Evolutionary conservation across 2,329 filamentous ascomycete genomes (phyloP), one percentile per base, ranked within the genome.

Genomic region (Aspergillus pseudotamarii): DNA sequence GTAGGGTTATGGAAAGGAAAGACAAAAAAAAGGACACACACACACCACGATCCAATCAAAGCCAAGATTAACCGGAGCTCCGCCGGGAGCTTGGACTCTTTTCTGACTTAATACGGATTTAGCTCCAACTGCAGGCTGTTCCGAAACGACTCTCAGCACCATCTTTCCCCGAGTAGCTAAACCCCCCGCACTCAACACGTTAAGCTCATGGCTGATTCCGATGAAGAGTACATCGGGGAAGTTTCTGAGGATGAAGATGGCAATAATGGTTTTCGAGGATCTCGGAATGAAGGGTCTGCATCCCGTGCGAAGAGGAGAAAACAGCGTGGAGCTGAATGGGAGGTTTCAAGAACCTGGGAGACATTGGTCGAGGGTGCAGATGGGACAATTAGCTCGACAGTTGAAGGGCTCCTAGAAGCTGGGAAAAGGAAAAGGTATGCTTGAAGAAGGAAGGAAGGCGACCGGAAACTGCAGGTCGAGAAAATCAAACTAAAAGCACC

Each of bases 341-440:
- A 83, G 68, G 80, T 84, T 45, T 78, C 80, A 30, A 74, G 83
- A 67, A 84, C 82, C 23, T 85, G 83, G 82, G 92, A 94, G 74
- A 87, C 86, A 8, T 86, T 94, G 38, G 86, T 91, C 57, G 92
- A 95, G 78, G 89, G 90, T 23, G 89, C 88, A 48, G 92, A 96
- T 79, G 93, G 91, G 53, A 89, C 88, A 62, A 88, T 96, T 68
- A 89, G 88, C 62, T 87, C 86, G 48, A 85, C 86, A 14, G 85
- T 96, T 46, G 89, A 92, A 67, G 89, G 90, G 26, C 79, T 91
- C 34, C 84, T 93, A 56, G 93, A 96, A 77, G 92, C 92, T 26
- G 89, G 91, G 75, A 96, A 96, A 83, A 88, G 93, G 64, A 89
- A 89, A 75, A 84, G 88, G 86, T 88, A 76, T 73, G 77, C 60